phyloP scores from a whole-genome alignment of 805 yeast genomes.

The Candida mattraensis region DNA sequence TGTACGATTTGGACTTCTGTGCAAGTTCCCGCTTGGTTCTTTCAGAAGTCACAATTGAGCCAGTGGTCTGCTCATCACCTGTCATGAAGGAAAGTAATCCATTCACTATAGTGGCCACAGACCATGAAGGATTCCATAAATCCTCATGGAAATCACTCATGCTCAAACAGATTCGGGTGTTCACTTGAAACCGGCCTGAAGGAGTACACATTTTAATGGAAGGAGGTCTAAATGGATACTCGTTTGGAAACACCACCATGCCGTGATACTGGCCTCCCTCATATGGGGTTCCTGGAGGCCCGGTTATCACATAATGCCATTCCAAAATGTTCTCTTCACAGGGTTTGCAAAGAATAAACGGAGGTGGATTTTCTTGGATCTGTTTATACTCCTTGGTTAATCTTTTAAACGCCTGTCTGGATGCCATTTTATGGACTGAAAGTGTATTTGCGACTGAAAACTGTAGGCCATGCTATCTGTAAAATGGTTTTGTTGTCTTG shows the following conservation, averaged over 20 bases:
- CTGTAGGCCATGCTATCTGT: too few species aligned
- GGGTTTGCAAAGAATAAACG: conserved; percentile 81
- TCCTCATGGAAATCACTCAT: conserved; percentile 96
- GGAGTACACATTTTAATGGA: conserved; percentile 88
- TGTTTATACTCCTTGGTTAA: conserved; percentile 80
- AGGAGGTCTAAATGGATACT: conserved; percentile 92
- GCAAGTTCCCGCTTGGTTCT: conserved; percentile 59
- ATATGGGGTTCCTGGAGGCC: conserved; percentile 89
- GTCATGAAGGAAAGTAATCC: conserved; percentile 94
- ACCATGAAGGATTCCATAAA: conserved; percentile 96
- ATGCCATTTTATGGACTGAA: conserved; percentile 22
- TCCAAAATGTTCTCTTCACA: conserved; percentile 83
- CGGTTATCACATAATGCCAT: conserved; percentile 92
- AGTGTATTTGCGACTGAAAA: too few species aligned
- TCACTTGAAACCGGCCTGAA: conserved; percentile 80
- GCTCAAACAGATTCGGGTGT: conserved; percentile 81
- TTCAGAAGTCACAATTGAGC: conserved; percentile 69
- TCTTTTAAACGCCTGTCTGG: conserved; percentile 38
- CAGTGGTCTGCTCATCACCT: conserved; percentile 80
- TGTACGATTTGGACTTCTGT: conserved; percentile 57
- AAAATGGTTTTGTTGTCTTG: not conserved
- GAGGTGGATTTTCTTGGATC: conserved; percentile 78
- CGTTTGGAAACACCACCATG: conserved; percentile 74
- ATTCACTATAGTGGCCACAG: conserved; percentile 81
- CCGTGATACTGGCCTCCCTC: conserved; percentile 90